Conservation (phyloP, 495 filamentous ascomycete species). For the Acidomyces sp. region DNA sequence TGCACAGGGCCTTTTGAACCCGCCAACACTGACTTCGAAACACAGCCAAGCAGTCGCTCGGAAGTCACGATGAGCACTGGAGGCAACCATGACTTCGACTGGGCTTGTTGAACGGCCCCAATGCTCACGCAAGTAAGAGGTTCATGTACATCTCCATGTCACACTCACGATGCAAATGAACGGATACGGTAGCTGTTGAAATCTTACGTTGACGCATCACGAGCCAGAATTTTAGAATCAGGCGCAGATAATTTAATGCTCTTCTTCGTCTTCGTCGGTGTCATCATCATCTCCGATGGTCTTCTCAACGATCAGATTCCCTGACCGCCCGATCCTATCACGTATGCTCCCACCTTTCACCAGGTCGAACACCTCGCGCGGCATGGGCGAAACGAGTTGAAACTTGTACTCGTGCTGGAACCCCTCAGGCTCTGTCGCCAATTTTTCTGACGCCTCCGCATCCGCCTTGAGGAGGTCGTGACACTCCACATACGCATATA, state of each 20-base stretch:
- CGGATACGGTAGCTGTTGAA: too few species aligned
- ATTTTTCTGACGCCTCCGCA: conserved; percentile 23
- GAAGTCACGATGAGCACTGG: too few species aligned
- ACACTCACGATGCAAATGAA: too few species aligned
- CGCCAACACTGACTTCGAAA: too few species aligned
- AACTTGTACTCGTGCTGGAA: conserved; percentile 74
- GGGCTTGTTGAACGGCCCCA: too few species aligned
- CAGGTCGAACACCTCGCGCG: conserved; percentile 61
- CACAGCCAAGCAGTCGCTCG: too few species aligned
- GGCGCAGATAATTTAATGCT: neutral
- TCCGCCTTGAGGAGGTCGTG: conserved; percentile 46
- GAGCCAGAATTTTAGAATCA: too few species aligned
- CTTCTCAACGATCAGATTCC: conserved; percentile 75
- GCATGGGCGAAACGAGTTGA: conserved; percentile 68
- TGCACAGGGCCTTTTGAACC: too few species aligned
- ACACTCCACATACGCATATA: conserved; percentile 96
- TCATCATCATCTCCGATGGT: conserved; percentile 46
- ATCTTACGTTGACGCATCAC: too few species aligned
- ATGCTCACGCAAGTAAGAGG: too few species aligned
- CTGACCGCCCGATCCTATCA: conserved; percentile 66
- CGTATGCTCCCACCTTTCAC: conserved; percentile 48
- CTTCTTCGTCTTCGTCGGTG: conserved; percentile 26
- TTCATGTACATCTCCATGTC: too few species aligned
- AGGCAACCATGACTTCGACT: too few species aligned
- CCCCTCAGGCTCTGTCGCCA: conserved; percentile 42